Conservation (phyloP, 1,284 basidiomycete genomes). For the Trametes sp. region DNA sequence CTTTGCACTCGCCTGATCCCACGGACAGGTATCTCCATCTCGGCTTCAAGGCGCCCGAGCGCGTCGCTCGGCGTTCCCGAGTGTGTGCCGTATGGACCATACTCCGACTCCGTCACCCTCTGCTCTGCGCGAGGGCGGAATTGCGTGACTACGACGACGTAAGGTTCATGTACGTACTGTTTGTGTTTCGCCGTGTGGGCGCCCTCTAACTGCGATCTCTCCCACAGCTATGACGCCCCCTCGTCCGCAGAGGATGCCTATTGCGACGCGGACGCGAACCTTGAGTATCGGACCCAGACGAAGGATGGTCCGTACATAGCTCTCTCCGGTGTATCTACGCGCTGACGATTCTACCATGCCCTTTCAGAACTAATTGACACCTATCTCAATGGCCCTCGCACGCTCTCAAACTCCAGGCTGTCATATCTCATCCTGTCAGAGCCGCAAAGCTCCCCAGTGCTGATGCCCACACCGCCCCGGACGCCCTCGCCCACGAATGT, state of each 20-base stretch:
- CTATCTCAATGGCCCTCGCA: constrained; percentile 79
- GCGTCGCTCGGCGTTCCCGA: constrained; percentile 52
- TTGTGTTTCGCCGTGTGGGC: constrained; percentile 8
- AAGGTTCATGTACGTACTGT: constrained; percentile 62
- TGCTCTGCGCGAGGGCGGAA: constrained; percentile 65
- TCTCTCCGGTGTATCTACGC: not conserved
- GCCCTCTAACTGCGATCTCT: constrained; percentile 6
- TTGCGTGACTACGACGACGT: constrained; percentile 72
- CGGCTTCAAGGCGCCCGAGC: constrained; percentile 59
- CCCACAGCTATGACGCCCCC: constrained; percentile 57
- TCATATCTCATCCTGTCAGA: constrained; percentile 74
- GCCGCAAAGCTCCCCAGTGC: constrained; percentile 26
- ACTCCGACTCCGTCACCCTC: constrained; percentile 68
- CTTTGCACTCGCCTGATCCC: constrained; percentile 7
- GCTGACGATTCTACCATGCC: not conserved
- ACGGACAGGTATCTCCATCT: constrained; percentile 74
- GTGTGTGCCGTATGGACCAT: constrained; percentile 74
- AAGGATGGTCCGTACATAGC: constrained; percentile 56
- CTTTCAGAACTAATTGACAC: constrained; percentile 64
- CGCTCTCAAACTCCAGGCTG: constrained; percentile 71
- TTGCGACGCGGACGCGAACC: constrained; percentile 52
- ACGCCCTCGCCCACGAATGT: constrained; percentile 40
- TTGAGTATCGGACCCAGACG: constrained; percentile 58
- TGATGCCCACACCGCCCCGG: constrained; percentile 47
- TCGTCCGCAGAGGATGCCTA: constrained; percentile 54